Evolutionary conservation across 2,329 filamentous ascomycete genomes (phyloP), one percentile per base, ranked within the genome.

Genomic region (Nigrograna mackinnonii): DNA sequence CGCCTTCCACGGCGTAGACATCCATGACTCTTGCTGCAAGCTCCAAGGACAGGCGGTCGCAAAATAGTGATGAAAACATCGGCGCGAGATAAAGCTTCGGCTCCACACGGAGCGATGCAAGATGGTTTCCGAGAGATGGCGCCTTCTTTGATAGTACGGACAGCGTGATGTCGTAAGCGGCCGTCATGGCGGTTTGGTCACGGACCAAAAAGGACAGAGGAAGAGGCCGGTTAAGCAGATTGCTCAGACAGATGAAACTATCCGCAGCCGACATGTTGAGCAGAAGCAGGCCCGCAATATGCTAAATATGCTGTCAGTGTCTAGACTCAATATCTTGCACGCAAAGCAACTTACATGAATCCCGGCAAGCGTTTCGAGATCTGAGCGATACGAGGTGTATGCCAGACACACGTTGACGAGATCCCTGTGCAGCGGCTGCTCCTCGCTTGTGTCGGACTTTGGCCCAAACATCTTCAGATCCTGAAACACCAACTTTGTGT

Each of bases 1-100:
- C 89, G 19, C 88, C 87, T 60, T 95, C 89, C 51, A 95, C 90
- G 3, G 88, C 83, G 53, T 89, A 90, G 0, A 92, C 82, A 50
- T 95, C 89, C 87, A 87, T 92, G 11, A 94, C 68, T 2, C 89
- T 74, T 1, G 83, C 81, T 4, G 83, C 86, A 53, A 87, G 80
- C 56, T 91, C 88, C 13, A 91, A 76, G 6, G 79, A 78, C 4
- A 89, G 69, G 28, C 85, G 85, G 2, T 56, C 55, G 39, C 64
- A 68, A 61, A 89, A 88, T 5, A 90, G 71, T 13, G 75, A 76
- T 5, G 78, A 79, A 56, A 89, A 87, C 38, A 88, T 71, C 12
- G 77, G 71, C 20, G 76, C 68, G 5, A 91, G 72, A 52, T 83
- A 87, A 14, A 73, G 69, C 46, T 63, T 57, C 1, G 67, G 63